phyloP scores from a whole-genome alignment of 2,329 filamentous ascomycete species.

The Fusarium tjaetaba region DNA sequence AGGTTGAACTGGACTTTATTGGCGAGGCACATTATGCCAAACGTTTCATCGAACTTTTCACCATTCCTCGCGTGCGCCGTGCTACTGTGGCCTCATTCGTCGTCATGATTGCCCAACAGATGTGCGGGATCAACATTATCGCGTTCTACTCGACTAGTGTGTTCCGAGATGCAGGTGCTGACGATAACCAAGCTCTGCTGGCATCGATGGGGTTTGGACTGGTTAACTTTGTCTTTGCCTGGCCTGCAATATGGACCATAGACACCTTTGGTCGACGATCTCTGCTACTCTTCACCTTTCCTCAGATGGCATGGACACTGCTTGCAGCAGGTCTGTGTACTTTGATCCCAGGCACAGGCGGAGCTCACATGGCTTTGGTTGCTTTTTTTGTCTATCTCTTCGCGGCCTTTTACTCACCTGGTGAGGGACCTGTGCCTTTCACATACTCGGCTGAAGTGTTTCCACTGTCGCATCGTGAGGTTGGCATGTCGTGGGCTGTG shows the following conservation, averaged over 20 bases:
- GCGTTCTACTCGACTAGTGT: slow-evolving; percentile 78
- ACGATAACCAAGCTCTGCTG: slow-evolving; percentile 64
- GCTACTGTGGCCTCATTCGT: slow-evolving; percentile 81
- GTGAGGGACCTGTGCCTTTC: slow-evolving; percentile 74
- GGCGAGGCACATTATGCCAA: slow-evolving; percentile 65
- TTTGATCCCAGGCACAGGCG: slow-evolving; percentile 54
- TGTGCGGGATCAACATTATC: slow-evolving; percentile 78
- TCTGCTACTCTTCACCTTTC: slow-evolving; percentile 56
- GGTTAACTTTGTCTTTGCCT: slow-evolving; percentile 67
- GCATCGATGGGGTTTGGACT: slow-evolving; percentile 68
- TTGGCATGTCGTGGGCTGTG: slow-evolving; percentile 77
- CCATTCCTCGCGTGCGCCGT: slow-evolving; percentile 73
- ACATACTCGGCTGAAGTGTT: slow-evolving; percentile 77
- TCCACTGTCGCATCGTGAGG: slow-evolving; percentile 74
- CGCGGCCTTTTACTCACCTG: slow-evolving; percentile 60
- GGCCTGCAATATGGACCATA: slow-evolving; percentile 68
- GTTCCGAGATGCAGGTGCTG: slow-evolving; percentile 67
- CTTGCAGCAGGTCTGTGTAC: slow-evolving; percentile 60
- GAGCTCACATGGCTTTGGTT: slow-evolving; percentile 56
- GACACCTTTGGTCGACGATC: slow-evolving; percentile 66
- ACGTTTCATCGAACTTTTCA: slow-evolving; percentile 73
- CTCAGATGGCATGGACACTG: slow-evolving; percentile 55
- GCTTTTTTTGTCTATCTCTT: slow-evolving; percentile 67
- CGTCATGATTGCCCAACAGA: slow-evolving; percentile 83
- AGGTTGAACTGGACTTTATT: slow-evolving; percentile 65